These are phyloP conservation scores for Candida buenavistaensis DNA, from an alignment of 1,139 yeast genomes.

Conservation along the genomic window DNA sequence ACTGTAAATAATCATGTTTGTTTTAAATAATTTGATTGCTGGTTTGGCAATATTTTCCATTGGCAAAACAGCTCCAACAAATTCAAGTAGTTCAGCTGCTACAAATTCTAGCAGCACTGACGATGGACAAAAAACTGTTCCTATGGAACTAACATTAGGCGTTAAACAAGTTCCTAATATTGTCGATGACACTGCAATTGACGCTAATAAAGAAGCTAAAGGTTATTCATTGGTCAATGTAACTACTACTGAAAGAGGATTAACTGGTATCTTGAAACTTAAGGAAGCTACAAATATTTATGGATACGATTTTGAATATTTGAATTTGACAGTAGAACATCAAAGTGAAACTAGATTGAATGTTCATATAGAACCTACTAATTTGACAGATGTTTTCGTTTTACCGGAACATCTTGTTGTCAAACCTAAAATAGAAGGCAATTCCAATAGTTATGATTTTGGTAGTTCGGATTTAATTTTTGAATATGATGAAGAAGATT, in stretches of 20 bases:
- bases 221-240: conserved; percentile 24
- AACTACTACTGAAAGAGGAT: conserved; percentile 18
- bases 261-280: conserved; percentile 23
- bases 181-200: conserved; percentile 24
- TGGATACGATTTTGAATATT: conserved; percentile 28
- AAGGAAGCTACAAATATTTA: conserved; percentile 26
- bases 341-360: conserved; percentile 24
- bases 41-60: conserved; percentile 6
- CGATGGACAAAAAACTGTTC: conserved; percentile 14
- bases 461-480: conserved; percentile 22
- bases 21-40: conserved; percentile 1
- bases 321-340: conserved; percentile 27
- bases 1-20: background rate
- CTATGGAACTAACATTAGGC: conserved; percentile 18
- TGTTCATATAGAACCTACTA: conserved; percentile 26
- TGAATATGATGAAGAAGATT: conserved; percentile 18
- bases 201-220: conserved; percentile 25
- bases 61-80: conserved; percentile 7
- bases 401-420: conserved; percentile 25
- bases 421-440: conserved; percentile 18
- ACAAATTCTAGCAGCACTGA: conserved; percentile 6
- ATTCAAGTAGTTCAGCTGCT: conserved; percentile 7
- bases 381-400: conserved; percentile 24
- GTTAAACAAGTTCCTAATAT: conserved; percentile 28
- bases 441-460: conserved; percentile 11